phyloP scores from a whole-genome alignment of 2,329 filamentous ascomycete genomes.

The Calonectria fujianensis region DNA sequence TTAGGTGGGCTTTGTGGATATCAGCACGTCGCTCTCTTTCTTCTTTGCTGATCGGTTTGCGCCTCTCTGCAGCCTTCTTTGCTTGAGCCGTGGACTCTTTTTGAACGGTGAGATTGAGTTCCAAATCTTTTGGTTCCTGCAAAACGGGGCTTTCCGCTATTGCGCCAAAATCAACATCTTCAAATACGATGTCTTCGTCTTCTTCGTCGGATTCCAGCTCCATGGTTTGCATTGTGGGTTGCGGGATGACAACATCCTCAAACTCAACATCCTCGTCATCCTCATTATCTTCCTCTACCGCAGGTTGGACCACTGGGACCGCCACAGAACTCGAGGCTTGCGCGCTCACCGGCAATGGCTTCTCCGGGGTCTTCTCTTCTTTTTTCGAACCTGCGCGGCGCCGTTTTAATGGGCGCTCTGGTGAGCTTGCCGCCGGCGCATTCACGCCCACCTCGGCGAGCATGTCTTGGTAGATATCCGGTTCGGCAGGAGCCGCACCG shows the following conservation, averaged over 20 bases:
- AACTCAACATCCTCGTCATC: slow-evolving; percentile 69
- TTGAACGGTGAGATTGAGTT: slow-evolving; percentile 72
- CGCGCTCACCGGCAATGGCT: not conserved
- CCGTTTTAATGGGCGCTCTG: slow-evolving; percentile 65
- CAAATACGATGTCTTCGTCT: slow-evolving; percentile 67
- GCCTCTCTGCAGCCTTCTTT: slow-evolving; percentile 62
- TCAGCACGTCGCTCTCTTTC: slow-evolving; percentile 78
- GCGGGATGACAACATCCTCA: slow-evolving; percentile 69
- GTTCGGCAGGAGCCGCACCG: slow-evolving; percentile 50
- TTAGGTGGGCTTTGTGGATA: slow-evolving; percentile 89
- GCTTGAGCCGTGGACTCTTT: slow-evolving; percentile 57
- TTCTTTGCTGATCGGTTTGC: slow-evolving; percentile 72
- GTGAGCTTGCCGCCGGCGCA: slow-evolving; percentile 48
- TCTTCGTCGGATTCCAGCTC: slow-evolving; percentile 69
- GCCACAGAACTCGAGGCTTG: not conserved
- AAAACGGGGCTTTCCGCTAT: slow-evolving; percentile 49
- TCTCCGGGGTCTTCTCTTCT: slow-evolving; percentile 4
- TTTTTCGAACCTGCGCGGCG: slow-evolving; percentile 54
- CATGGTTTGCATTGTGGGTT: slow-evolving; percentile 71
- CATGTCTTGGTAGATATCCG: slow-evolving; percentile 69
- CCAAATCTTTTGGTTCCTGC: slow-evolving; percentile 62
- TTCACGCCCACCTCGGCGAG: slow-evolving; percentile 68
- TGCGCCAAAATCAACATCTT: slow-evolving; percentile 68
- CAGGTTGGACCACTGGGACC: slow-evolving; percentile 24
- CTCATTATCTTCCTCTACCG: slow-evolving; percentile 58